phyloP scores from a whole-genome alignment of 2,329 filamentous ascomycete genomes.

The Epichloe bromicola region DNA sequence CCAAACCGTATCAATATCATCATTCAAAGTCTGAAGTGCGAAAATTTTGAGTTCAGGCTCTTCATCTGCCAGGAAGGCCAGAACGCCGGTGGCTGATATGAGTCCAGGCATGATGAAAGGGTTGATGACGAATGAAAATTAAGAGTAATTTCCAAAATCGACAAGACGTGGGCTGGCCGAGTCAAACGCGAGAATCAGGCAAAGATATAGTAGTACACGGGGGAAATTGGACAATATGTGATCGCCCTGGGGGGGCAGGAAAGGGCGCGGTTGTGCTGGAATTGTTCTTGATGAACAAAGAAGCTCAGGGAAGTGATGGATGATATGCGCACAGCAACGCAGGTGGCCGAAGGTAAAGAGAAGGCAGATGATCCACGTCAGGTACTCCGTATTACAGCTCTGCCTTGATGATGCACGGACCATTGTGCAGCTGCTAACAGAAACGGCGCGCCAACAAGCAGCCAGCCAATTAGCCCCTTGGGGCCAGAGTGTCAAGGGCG shows the following conservation, averaged over 20 bases:
- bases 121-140: background rate
- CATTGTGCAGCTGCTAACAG: background rate
- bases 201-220: background rate
- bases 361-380: constrained; percentile 31
- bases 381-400: constrained; percentile 22
- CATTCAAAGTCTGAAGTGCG: constrained; percentile 86
- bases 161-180: background rate
- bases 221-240: background rate
- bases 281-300: background rate
- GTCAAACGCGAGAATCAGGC: background rate
- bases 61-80: constrained; percentile 90
- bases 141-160: constrained; percentile 1
- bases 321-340: background rate
- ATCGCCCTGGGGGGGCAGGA: background rate
- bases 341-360: background rate
- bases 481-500: background rate
- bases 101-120: constrained; percentile 65
- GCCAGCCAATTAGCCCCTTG: background rate
- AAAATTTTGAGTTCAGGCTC: constrained; percentile 91
- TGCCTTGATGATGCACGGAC: constrained; percentile 16
- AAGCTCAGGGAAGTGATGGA: background rate
- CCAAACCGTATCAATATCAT: constrained; percentile 95
- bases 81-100: constrained; percentile 84
- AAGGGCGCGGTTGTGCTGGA: background rate
- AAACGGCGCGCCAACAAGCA: background rate